These are phyloP conservation scores for Melanopsichium pennsylvanicum DNA, from an alignment of 1,284 basidiomycete genomes.

Conservation along the genomic window DNA sequence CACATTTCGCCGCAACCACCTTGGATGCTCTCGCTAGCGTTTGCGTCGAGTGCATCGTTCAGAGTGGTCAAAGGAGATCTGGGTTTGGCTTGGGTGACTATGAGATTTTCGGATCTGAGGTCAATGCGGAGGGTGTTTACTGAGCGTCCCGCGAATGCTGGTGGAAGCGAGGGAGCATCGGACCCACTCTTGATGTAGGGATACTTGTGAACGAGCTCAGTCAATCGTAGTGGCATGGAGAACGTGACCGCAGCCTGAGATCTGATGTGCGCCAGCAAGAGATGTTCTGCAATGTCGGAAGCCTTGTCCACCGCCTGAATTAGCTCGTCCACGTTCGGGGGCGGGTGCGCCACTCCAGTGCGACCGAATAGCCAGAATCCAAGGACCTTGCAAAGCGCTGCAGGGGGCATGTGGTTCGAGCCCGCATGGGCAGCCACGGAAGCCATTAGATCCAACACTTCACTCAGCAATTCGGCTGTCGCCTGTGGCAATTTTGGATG, in stretches of 20 bases:
- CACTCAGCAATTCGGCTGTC: conserved; percentile 39
- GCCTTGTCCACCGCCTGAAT: conserved; percentile 8
- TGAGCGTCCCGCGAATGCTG: conserved; percentile 17
- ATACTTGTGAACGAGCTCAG: conserved; percentile 47
- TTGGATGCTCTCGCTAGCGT: conserved; percentile 7
- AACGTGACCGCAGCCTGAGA: conserved; percentile 46
- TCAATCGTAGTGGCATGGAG: conserved; percentile 48
- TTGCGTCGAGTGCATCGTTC: conserved; percentile 39
- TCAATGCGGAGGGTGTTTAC: conserved; percentile 38
- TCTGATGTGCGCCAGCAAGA: conserved; percentile 50
- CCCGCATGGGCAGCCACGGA: conserved; percentile 47
- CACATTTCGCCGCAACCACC: conserved; percentile 35
- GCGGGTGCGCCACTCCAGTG: conserved; percentile 44
- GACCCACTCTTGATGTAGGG: conserved; percentile 20
- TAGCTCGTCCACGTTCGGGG: conserved; percentile 37
- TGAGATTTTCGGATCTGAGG: conserved; percentile 43
- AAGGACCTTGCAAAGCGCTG: conserved; percentile 31
- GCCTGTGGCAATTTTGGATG: conserved; percentile 35
- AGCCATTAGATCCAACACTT: conserved; percentile 48
- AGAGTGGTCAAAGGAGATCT: conserved; percentile 36
- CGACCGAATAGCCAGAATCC: conserved; percentile 56
- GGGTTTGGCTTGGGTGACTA: conserved; percentile 30
- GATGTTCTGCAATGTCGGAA: conserved; percentile 41
- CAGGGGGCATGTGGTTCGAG: conserved; percentile 55
- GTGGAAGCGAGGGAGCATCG: conserved; percentile 16